Percentiles rank a stretch among this genome's conserved stretches.
Evolutionary conservation across 768 basidiomycete genomes (phyloP).

Genomic region (Auricularia heimuer): DNA sequence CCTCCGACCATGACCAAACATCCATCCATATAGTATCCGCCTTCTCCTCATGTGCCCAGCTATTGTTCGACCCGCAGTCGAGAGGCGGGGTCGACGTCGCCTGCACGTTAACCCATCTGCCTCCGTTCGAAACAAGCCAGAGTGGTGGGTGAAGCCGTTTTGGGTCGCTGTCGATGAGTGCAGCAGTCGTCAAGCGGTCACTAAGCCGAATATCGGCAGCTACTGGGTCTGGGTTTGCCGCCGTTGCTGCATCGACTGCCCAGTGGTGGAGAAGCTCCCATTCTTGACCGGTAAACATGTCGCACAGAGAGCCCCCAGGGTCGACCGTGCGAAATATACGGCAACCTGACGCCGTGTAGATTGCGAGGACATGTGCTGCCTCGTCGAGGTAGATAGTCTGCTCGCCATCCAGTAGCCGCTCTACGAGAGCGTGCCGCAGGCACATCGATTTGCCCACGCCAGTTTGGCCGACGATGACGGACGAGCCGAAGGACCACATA

Average conservation of each 20-base stretch:
- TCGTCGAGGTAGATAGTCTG: not conserved
- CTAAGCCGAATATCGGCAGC: not conserved
- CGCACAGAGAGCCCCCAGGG: not conserved
- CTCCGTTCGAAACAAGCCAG: not conserved
- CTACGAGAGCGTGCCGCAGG: not conserved
- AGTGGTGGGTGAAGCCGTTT: not conserved
- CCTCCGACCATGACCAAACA: not conserved
- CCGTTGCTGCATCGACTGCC: not conserved
- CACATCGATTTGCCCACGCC: not conserved
- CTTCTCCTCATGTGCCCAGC: not conserved
- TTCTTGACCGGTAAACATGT: not conserved
- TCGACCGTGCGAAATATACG: not conserved
- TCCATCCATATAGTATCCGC: not conserved
- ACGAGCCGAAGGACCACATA: not conserved
- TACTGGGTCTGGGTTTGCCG: not conserved
- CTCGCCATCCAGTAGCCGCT: not conserved
- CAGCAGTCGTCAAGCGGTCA: not conserved
- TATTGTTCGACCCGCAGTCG: not conserved
- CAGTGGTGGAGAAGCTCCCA: not conserved
- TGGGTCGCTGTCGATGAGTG: not conserved
- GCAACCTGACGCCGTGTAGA: not conserved
- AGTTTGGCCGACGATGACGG: not conserved
- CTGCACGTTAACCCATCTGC: not conserved
- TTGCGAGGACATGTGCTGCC: not conserved
- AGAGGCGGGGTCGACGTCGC: not conserved